phyloP scores from a whole-genome alignment of 495 filamentous ascomycete genomes.

The Hypoxylon fragiforme region DNA sequence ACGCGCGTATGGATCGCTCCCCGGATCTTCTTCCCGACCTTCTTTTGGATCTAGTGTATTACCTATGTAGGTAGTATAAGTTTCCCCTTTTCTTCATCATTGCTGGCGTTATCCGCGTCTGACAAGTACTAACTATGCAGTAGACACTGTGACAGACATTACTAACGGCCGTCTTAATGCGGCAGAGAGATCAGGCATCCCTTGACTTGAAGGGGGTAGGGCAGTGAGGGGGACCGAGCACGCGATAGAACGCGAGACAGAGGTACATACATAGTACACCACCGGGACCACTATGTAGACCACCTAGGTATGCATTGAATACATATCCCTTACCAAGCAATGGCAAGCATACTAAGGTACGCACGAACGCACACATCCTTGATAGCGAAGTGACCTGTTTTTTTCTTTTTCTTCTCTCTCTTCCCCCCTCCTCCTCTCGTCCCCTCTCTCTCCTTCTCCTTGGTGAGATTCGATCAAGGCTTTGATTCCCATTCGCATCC shows the following conservation, averaged over 20 bases:
- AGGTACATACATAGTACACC: no score
- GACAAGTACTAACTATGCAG: no score
- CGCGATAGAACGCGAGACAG: background rate
- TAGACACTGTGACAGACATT: no score
- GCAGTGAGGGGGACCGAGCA: background rate
- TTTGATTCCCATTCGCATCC: conserved; percentile 10
- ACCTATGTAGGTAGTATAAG: background rate
- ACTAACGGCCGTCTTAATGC: background rate
- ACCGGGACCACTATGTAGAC: no score
- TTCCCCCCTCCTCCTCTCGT: no score
- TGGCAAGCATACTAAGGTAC: no score
- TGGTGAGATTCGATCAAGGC: background rate
- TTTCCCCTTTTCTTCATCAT: background rate
- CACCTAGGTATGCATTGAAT: no score
- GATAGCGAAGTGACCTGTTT: background rate
- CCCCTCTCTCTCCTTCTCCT: no score
- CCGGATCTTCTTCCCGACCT: conserved; percentile 20
- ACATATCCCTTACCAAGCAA: no score
- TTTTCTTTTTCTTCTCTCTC: no score
- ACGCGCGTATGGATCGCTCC: conserved; percentile 19
- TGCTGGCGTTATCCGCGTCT: no score
- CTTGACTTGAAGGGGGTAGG: background rate
- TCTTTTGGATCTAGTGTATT: background rate
- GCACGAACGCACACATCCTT: background rate
- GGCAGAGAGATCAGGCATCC: background rate